Evolutionary conservation across 2,329 filamentous ascomycete species (phyloP), one percentile per base, ranked within the genome.

Genomic region (Hawksworthiomyces lignivorus): DNA sequence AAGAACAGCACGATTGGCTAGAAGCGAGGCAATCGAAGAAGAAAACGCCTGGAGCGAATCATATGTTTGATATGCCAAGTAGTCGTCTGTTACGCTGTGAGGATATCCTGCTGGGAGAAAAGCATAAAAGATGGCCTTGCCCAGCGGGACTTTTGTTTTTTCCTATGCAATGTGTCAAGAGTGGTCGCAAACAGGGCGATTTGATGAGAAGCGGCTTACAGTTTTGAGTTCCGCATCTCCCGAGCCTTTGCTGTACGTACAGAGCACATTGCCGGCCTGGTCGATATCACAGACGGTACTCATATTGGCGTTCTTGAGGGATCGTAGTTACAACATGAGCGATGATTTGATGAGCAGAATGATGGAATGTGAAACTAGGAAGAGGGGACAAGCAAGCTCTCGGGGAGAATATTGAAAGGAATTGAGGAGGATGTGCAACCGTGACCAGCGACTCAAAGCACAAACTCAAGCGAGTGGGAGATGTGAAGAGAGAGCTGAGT

Each of bases 21-120:
- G 69, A 12, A 95, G 70, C 3, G 80, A 77, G 7, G 83, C 84
- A 54, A 92, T 89, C 37, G 84, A 86, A 32, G 82, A 87, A 41
- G 84, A 86, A 61, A 92, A 90, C 21, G 86, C 86, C 62, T 92
- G 86, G 2, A 90, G 70, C 0, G 85, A 89, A 63, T 92, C 86
- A 55, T 68, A 80, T 35, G 69, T 69, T 53, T 73, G 81, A 59
- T 76, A 94, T 65, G 82, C 72, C 5, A 87, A 68, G 61, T 96
- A 96, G 61, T 96, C 88, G 12, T 77, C 68, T 2, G 84, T 90
- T 22, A 96, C 89, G 36, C 82, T 92, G 51, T 88, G 77, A 1
- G 88, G 89, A 60, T 83, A 96, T n/a, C 88, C 88, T 2, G 84
- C 80, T 0, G 89, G 89, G 1, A 95, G 71, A 57, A 95, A 94